Evolutionary conservation across 345 rosid species (phyloP).

Genomic region (Dimocarpus longan): DNA sequence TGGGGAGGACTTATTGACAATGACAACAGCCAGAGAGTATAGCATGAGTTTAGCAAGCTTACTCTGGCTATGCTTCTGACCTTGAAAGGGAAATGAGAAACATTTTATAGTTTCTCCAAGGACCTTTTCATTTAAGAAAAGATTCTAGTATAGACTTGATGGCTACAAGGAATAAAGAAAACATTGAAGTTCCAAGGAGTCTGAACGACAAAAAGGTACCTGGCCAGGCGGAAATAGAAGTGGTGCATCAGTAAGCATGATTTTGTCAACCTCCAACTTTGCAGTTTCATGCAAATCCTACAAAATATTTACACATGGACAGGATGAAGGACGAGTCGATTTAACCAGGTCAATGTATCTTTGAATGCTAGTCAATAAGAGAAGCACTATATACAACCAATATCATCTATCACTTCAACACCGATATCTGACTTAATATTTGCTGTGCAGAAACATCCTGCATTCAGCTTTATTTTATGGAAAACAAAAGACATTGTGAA

Average conservation of each 20-base stretch:
- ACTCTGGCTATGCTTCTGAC: background rate
- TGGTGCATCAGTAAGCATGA: conserved; percentile 92
- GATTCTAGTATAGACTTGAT: background rate
- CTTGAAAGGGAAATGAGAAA: background rate
- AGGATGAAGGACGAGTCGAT: background rate
- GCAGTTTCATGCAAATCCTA: conserved; percentile 73
- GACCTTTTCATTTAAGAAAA: background rate
- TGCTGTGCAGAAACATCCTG: background rate
- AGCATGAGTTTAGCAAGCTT: background rate
- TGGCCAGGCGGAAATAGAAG: conserved; percentile 93
- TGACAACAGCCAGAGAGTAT: background rate
- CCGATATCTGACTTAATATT: background rate
- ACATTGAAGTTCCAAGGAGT: background rate
- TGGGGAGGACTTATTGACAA: background rate
- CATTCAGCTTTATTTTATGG: background rate
- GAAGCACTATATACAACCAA: background rate
- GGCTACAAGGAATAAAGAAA: background rate
- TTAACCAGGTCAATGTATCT: background rate
- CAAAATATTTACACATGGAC: conserved; percentile 19
- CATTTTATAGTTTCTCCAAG: background rate
- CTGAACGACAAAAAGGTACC: conserved; percentile 41
- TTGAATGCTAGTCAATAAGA: background rate
- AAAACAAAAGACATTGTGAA: background rate
- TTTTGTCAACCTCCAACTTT: conserved; percentile 69
- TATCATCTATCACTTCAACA: background rate